Evolutionary conservation across 2,329 filamentous ascomycete species (phyloP), one percentile per base, ranked within the genome.

Genomic region (Phaeosphaeria sp.): DNA sequence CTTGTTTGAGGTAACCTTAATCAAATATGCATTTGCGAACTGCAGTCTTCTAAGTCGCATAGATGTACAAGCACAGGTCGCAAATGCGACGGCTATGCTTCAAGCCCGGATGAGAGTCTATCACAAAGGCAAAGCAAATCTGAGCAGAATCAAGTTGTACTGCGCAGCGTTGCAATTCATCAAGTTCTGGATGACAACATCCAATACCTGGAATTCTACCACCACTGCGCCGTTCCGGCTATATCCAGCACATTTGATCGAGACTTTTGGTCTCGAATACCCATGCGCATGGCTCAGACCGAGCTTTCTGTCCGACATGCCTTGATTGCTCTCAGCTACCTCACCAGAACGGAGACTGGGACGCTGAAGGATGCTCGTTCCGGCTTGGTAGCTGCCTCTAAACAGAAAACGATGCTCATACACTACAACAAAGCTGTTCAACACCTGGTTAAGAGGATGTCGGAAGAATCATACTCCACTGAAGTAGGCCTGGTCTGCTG

Each of bases 271-370:
- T 75, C 76, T 10, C 72, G 63, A 2, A 67, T 79, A 39, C 36
- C 36, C 15, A 39, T 39, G 36, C 36, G 36, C 17, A 39, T 39
- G 43, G 78, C 78, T 23, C 66, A 69, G 5, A 68, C 72, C 3
- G 80, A 82, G 52, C 74, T 79, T 0, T 75, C 79, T 4, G 71
- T 82, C 5, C 71, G 77, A 7, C 79, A 82, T 60, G 79, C 80
- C 2, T 56, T 81, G 18, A 71, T 82, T 4, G 79, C 80, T 13
- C 60, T 82, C 4, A 74, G 76, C 6, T 77, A 77, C 11, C 71
- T 78, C 0, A 76, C 64, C 39, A 61, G 66, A 49, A 64, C 55
- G 48, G 54, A 69, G 22, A 53, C 64, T 7, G 66, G 64, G 1
- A 72, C 58, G 39, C 55, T 71, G 51, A 70, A 66, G 23, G 60